A percentile compares a stretch with the other conserved stretches of the same genome.
These are phyloP conservation scores for Astrocystis sublimbata DNA, from an alignment of 495 filamentous ascomycete species.

Conservation along the genomic window DNA sequence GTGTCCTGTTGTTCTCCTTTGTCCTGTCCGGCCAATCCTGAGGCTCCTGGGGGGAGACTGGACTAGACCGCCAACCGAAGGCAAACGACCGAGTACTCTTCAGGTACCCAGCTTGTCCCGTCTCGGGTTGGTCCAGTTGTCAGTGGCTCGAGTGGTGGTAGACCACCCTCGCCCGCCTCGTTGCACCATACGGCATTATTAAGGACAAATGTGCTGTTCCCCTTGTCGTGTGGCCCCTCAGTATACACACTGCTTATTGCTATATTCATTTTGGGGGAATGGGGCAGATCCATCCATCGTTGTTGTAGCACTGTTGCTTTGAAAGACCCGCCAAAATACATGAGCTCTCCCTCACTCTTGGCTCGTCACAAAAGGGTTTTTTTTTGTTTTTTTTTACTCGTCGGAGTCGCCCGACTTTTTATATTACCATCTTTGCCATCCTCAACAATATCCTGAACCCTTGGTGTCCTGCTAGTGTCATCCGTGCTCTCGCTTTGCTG, in stretches of 20 bases:
- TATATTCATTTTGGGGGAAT: constrained; percentile 4
- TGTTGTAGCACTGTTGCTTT: constrained; percentile 5
- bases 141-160: no score
- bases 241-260: neutral
- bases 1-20: neutral
- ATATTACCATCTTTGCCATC: neutral
- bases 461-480: constrained; percentile 4
- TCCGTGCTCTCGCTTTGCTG: neutral
- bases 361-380: neutral
- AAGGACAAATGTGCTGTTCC: constrained; percentile 14
- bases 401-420: constrained; percentile 3
- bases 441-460: neutral
- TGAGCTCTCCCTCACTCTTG: neutral
- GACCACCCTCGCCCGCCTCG: constrained; percentile 1
- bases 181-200: no score
- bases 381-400: neutral
- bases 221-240: constrained; percentile 9
- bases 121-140: constrained; percentile 9
- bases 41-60: constrained; percentile 8
- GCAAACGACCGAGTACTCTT: constrained; percentile 6
- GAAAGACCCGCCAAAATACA: constrained; percentile 9
- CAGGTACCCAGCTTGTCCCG: constrained; percentile 10
- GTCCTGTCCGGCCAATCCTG: constrained; percentile 7
- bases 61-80: constrained; percentile 5
- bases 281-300: constrained; percentile 9